Conservation (phyloP, 2,329 filamentous ascomycete genomes). For the Aspergillus sp. region DNA sequence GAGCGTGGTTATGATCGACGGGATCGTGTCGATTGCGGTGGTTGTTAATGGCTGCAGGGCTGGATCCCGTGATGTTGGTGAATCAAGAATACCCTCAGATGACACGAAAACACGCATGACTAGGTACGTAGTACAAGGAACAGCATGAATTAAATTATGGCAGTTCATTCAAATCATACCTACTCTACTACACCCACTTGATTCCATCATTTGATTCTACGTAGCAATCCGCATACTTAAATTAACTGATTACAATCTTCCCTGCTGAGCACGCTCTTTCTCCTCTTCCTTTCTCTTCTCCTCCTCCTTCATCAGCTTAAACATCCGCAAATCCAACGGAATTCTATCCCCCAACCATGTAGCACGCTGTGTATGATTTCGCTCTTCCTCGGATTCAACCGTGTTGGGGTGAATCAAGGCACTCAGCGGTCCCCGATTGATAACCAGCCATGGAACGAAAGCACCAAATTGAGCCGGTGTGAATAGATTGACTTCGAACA, state of each 20-base stretch:
- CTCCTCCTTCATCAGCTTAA: constrained; percentile 26
- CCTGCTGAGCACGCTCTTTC: constrained; percentile 3
- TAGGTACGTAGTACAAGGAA: too few relatives aligned
- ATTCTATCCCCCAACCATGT: constrained; percentile 44
- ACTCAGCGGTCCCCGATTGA: constrained; percentile 75
- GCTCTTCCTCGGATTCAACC: constrained; percentile 43
- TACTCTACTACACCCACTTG: background rate
- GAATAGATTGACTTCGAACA: constrained; percentile 91
- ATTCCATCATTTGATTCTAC: background rate
- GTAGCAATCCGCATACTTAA: background rate
- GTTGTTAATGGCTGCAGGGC: background rate
- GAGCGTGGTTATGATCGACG: constrained; percentile 1
- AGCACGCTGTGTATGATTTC: constrained; percentile 43
- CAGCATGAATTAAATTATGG: too few relatives aligned
- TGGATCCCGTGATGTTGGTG: background rate
- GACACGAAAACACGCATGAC: too few relatives aligned
- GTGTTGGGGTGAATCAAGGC: constrained; percentile 82
- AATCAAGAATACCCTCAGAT: too few relatives aligned
- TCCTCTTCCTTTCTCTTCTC: constrained; percentile 14
- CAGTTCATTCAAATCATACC: background rate
- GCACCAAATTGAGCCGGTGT: constrained; percentile 84
- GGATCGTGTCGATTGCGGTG: background rate
- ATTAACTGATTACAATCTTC: constrained; percentile 2
- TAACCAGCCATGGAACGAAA: constrained; percentile 77
- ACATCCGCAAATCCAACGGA: constrained; percentile 37